A percentile compares a stretch with the other conserved stretches of the same genome.
phyloP scores from a whole-genome alignment of 2,329 filamentous ascomycete genomes.

The Macrophomina tecta region DNA sequence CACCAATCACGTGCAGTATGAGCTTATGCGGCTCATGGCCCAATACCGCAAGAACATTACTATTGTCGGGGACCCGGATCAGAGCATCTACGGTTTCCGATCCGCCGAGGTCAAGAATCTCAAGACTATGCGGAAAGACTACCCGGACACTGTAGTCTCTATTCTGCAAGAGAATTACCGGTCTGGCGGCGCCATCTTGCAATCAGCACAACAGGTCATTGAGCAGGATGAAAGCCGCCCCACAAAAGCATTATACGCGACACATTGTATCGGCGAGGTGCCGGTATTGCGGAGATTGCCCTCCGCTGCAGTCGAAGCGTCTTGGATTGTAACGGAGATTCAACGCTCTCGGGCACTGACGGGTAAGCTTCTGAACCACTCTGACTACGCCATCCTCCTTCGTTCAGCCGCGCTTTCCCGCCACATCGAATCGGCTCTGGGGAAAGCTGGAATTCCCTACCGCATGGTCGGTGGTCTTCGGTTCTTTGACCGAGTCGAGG shows the following conservation, averaged over 20 bases:
- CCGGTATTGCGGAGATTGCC: slow-evolving; percentile 81
- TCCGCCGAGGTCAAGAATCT: slow-evolving; percentile 92
- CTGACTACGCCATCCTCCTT: slow-evolving; percentile 87
- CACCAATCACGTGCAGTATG: slow-evolving; percentile 93
- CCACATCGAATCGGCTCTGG: slow-evolving; percentile 82
- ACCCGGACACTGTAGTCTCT: slow-evolving; percentile 78
- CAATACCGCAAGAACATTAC: slow-evolving; percentile 78
- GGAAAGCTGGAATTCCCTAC: slow-evolving; percentile 82
- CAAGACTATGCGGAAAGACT: slow-evolving; percentile 76
- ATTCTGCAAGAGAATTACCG: slow-evolving; percentile 94
- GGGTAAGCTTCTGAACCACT: slow-evolving; percentile 72
- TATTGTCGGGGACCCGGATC: slow-evolving; percentile 94
- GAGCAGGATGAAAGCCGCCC: slow-evolving; percentile 85
- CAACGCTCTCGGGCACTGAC: slow-evolving; percentile 72
- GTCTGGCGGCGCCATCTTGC: slow-evolving; percentile 84
- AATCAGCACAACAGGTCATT: slow-evolving; percentile 82
- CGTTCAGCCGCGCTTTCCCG: slow-evolving; percentile 82
- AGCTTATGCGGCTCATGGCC: slow-evolving; percentile 88
- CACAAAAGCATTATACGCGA: slow-evolving; percentile 77
- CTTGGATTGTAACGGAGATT: slow-evolving; percentile 89
- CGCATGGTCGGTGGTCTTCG: slow-evolving; percentile 89
- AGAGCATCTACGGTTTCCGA: slow-evolving; percentile 96
- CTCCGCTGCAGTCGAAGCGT: slow-evolving; percentile 74
- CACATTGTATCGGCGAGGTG: slow-evolving; percentile 77
- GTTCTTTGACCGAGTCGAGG: slow-evolving; percentile 90